Evolutionary conservation across 805 yeast species (phyloP).

Genomic region (Komagataella populi): DNA sequence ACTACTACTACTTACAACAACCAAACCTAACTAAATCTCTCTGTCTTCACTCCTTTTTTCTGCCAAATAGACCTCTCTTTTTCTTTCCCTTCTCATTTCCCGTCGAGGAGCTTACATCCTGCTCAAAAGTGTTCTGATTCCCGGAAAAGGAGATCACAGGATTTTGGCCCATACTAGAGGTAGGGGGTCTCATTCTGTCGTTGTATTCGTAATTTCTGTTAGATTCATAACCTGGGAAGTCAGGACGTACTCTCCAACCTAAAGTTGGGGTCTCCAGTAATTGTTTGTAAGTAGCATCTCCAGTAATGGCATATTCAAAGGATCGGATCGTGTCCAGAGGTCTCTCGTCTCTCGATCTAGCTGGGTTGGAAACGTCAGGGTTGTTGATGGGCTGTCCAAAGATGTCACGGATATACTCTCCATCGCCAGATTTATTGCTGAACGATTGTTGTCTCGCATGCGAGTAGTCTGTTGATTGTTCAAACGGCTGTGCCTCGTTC

Average conservation of each 20-base stretch:
- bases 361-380: slow-evolving; percentile 87
- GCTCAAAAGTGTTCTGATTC: slow-evolving; percentile 7
- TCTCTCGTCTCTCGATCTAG: slow-evolving; percentile 87
- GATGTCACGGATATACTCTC: slow-evolving; percentile 56
- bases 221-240: slow-evolving; percentile 42
- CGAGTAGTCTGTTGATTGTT: slow-evolving; percentile 29
- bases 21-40: neutral
- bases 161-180: slow-evolving; percentile 2
- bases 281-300: slow-evolving; percentile 68
- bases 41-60: slow-evolving; percentile 21
- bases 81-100: slow-evolving; percentile 40
- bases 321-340: slow-evolving; percentile 92
- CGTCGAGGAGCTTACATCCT: slow-evolving; percentile 26
- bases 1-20: neutral
- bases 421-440: slow-evolving; percentile 23
- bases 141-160: slow-evolving; percentile 4
- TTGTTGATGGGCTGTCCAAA: slow-evolving; percentile 72
- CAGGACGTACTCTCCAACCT: slow-evolving; percentile 82
- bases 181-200: slow-evolving; percentile 7
- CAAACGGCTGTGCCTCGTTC: slow-evolving; percentile 93
- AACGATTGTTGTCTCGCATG: slow-evolving; percentile 21
- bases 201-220: slow-evolving; percentile 19
- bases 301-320: slow-evolving; percentile 90
- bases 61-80: slow-evolving; percentile 74
- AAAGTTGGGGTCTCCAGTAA: slow-evolving; percentile 65